Evolutionary conservation across 1,284 basidiomycete genomes (phyloP).

Genomic region (Austroboletus rostrupii): DNA sequence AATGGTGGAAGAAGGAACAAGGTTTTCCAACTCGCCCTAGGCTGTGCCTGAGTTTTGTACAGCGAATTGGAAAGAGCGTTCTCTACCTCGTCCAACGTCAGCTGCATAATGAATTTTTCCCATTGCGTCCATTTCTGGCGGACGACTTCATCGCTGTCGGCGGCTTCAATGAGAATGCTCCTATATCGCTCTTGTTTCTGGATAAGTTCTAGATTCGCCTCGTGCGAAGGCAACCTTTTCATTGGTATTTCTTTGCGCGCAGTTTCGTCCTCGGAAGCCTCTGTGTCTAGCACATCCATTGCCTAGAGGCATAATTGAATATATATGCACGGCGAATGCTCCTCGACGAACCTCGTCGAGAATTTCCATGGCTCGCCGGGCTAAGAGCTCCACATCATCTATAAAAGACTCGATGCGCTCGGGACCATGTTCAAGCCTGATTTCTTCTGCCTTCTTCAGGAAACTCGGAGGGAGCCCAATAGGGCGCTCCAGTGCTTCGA

Average conservation of each 20-base stretch:
- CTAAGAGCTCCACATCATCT: slow-evolving; percentile 69
- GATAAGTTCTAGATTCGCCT: slow-evolving; percentile 74
- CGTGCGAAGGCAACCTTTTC: slow-evolving; percentile 64
- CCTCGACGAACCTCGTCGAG: slow-evolving; percentile 66
- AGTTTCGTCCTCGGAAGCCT: slow-evolving; percentile 84
- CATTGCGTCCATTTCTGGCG: slow-evolving; percentile 84
- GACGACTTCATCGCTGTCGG: slow-evolving; percentile 72
- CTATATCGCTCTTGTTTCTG: slow-evolving; percentile 71
- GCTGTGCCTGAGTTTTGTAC: slow-evolving; percentile 2
- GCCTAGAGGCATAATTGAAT: slow-evolving; percentile 46
- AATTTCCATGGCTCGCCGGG: slow-evolving; percentile 57
- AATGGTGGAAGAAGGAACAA: slow-evolving; percentile 63
- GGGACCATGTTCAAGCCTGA: slow-evolving; percentile 75
- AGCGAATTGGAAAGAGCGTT: not conserved
- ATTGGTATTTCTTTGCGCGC: slow-evolving; percentile 48
- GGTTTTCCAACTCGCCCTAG: slow-evolving; percentile 67
- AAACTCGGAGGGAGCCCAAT: slow-evolving; percentile 87
- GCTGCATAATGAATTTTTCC: slow-evolving; percentile 67
- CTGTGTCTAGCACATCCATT: slow-evolving; percentile 83
- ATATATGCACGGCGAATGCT: not conserved
- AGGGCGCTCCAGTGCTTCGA: slow-evolving; percentile 86
- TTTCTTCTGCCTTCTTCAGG: slow-evolving; percentile 82
- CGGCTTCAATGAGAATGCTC: slow-evolving; percentile 69
- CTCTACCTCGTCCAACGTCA: slow-evolving; percentile 70
- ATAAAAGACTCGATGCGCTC: slow-evolving; percentile 69